Percentiles rank a stretch among this genome's conserved stretches.
Conservation (phyloP, 1,139 yeast species). For the Blastobotrys proliferans region DNA sequence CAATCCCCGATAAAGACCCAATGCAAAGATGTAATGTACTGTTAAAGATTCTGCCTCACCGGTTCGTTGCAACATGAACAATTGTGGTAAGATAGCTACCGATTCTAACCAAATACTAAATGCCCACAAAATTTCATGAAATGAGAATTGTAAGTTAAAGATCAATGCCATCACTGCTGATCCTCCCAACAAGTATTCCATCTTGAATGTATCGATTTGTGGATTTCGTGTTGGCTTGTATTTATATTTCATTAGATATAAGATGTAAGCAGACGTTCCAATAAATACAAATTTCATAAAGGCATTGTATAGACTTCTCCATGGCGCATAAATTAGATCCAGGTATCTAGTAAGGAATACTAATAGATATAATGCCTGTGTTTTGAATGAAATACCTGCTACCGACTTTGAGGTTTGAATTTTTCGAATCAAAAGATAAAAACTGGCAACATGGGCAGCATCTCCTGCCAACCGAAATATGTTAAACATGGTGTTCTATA, state of each 20-base stretch:
- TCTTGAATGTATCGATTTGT: constrained; percentile 73
- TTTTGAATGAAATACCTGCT: constrained; percentile 82
- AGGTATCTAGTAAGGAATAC: constrained; percentile 80
- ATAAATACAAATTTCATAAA: constrained; percentile 79
- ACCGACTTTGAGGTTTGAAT: constrained; percentile 64
- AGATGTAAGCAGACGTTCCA: constrained; percentile 67
- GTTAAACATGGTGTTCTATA: constrained; percentile 29
- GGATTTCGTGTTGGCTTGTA: constrained; percentile 51
- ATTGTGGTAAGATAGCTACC: constrained; percentile 87
- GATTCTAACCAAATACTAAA: constrained; percentile 58
- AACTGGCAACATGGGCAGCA: constrained; percentile 76
- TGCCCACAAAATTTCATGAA: constrained; percentile 48
- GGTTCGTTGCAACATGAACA: constrained; percentile 81
- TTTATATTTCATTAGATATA: constrained; percentile 63
- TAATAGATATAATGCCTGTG: constrained; percentile 72
- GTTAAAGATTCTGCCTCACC: constrained; percentile 89
- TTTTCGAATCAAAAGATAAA: constrained; percentile 67
- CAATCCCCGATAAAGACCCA: constrained; percentile 82
- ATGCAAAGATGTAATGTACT: constrained; percentile 86
- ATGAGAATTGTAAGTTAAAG: constrained; percentile 60
- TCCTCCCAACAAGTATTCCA: constrained; percentile 65
- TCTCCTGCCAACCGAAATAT: constrained; percentile 49
- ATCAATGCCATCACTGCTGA: constrained; percentile 57
- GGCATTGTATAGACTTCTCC: constrained; percentile 64
- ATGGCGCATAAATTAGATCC: constrained; percentile 52